These are phyloP conservation scores for Sugiyamaella americana DNA, from an alignment of 805 yeast genomes.

Conservation along the genomic window DNA sequence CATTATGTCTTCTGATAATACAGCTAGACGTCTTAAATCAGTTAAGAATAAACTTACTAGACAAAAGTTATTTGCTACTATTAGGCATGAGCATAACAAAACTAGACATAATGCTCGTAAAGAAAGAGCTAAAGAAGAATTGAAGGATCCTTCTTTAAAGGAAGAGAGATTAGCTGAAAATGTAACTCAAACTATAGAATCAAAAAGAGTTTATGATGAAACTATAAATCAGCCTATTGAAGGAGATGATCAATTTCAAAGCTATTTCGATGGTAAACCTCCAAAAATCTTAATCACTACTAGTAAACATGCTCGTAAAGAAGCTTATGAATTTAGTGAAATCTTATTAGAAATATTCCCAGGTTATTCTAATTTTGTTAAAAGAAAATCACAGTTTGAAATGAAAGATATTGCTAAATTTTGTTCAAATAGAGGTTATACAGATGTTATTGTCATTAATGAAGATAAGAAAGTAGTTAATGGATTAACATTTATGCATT, in stretches of 20 bases:
- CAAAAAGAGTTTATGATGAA: slow-evolving; percentile 80
- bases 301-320: slow-evolving; percentile 74
- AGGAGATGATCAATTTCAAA: slow-evolving; percentile 48
- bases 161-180: slow-evolving; percentile 73
- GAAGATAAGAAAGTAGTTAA: slow-evolving; percentile 91
- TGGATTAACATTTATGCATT: slow-evolving; percentile 86
- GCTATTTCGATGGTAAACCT: slow-evolving; percentile 51
- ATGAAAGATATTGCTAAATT: slow-evolving; percentile 83
- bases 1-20: background rate
- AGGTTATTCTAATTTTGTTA: slow-evolving; percentile 67
- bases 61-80: slow-evolving; percentile 66
- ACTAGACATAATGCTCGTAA: slow-evolving; percentile 69
- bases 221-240: slow-evolving; percentile 49
- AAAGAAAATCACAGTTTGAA: slow-evolving; percentile 75
- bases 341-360: slow-evolving; percentile 79
- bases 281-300: slow-evolving; percentile 92
- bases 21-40: background rate
- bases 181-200: slow-evolving; percentile 76
- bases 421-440: slow-evolving; percentile 76
- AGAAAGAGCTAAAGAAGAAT: slow-evolving; percentile 83
- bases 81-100: slow-evolving; percentile 70
- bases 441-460: slow-evolving; percentile 82
- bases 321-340: slow-evolving; percentile 87
- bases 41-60: slow-evolving; percentile 63
- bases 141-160: slow-evolving; percentile 72